Percentiles rank a stretch among this genome's conserved stretches.
Evolutionary conservation across 1,139 yeast species (phyloP).

Genomic region (Meyerozyma sp.): DNA sequence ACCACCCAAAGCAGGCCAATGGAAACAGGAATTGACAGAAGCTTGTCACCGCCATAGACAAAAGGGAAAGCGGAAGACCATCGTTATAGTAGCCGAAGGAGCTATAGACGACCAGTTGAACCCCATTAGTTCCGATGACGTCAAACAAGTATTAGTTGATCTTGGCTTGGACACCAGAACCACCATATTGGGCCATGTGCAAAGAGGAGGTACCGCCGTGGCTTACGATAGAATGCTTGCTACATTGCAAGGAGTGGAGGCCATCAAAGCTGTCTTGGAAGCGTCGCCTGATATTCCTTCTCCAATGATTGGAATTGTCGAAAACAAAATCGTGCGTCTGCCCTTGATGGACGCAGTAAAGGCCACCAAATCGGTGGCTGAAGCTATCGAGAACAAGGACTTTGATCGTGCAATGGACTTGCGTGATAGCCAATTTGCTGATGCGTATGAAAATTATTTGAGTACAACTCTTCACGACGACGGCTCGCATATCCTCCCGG

Average conservation of each 20-base stretch:
- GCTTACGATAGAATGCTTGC: conserved; percentile 89
- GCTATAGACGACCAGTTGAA: conserved; percentile 81
- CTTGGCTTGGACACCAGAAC: conserved; percentile 91
- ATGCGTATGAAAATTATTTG: conserved; percentile 21
- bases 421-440: conserved; percentile 84
- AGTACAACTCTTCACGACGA: conserved; percentile 10
- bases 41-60: conserved; percentile 71
- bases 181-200: conserved; percentile 94
- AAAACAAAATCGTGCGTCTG: conserved; percentile 78
- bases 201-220: conserved; percentile 97
- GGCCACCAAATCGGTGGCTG: conserved; percentile 81
- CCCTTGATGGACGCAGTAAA: conserved; percentile 86
- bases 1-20: conserved; percentile 55
- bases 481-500: conserved; percentile 9
- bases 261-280: conserved; percentile 87
- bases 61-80: conserved; percentile 89
- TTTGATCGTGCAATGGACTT: conserved; percentile 82
- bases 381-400: conserved; percentile 71
- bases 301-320: conserved; percentile 88
- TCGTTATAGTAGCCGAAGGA: conserved; percentile 96
- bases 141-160: conserved; percentile 72
- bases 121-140: conserved; percentile 76
- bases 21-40: conserved; percentile 75
- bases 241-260: conserved; percentile 95
- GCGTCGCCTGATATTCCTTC: conserved; percentile 89